phyloP scores from a whole-genome alignment of 1,284 basidiomycete genomes.

The Tranzscheliella williamsii region DNA sequence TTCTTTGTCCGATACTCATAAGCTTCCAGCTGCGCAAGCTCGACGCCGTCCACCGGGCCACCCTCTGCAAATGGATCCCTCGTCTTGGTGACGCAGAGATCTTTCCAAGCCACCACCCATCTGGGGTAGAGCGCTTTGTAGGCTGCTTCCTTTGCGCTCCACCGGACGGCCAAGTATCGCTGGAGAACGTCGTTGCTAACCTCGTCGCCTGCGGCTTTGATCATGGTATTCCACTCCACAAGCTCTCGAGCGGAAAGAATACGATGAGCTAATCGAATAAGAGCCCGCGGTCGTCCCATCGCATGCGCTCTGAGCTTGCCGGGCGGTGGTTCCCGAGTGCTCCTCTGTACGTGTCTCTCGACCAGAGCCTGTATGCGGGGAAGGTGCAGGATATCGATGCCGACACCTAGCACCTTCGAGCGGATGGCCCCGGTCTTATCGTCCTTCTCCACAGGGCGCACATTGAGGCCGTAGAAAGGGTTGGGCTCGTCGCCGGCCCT shows the following conservation, averaged over 20 bases:
- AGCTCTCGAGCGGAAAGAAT: conserved; percentile 17
- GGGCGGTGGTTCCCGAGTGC: background rate
- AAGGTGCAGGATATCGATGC: conserved; percentile 48
- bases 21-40: conserved; percentile 8
- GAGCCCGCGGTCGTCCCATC: background rate
- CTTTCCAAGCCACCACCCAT: conserved; percentile 74
- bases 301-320: background rate
- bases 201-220: background rate
- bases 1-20: conserved; percentile 19
- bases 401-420: conserved; percentile 47
- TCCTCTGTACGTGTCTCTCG: conserved; percentile 6
- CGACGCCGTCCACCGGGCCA: background rate
- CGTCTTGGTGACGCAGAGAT: conserved; percentile 64
- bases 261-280: conserved; percentile 36
- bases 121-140: conserved; percentile 81
- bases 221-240: background rate
- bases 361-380: conserved; percentile 39
- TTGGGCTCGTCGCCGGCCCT: conserved; percentile 58
- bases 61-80: background rate
- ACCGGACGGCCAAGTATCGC: conserved; percentile 28
- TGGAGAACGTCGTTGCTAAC: conserved; percentile 5
- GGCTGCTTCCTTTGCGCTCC: conserved; percentile 77
- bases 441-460: conserved; percentile 6
- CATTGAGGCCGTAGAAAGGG: conserved; percentile 52
- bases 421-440: background rate